phyloP scores from a whole-genome alignment of 2,329 filamentous ascomycete species.

The Fonsecaea monophora region DNA sequence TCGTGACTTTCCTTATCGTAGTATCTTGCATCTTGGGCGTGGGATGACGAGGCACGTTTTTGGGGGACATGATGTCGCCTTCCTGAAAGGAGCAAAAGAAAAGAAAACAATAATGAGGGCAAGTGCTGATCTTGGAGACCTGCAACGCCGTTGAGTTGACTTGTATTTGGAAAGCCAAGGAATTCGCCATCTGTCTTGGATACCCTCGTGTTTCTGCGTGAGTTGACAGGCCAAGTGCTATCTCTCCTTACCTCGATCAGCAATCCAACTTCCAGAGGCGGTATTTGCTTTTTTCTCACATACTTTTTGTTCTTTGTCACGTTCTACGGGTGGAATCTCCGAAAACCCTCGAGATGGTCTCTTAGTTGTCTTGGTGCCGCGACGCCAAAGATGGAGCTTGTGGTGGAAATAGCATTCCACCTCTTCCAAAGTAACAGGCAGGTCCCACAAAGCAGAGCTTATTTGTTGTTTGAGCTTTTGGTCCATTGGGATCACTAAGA shows the following conservation, averaged over 20 bases:
- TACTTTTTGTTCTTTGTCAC: background rate
- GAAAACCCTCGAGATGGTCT: background rate
- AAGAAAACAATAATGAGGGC: background rate
- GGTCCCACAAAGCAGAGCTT: background rate
- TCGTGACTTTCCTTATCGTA: background rate
- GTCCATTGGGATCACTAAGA: background rate
- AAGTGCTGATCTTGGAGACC: background rate
- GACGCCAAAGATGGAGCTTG: background rate
- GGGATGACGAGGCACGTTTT: background rate
- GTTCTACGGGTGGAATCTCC: background rate
- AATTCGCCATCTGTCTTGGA: background rate
- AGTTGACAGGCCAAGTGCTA: too few species aligned
- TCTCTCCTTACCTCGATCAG: background rate
- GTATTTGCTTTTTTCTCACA: background rate
- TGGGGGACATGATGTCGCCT: background rate
- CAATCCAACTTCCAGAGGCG: background rate
- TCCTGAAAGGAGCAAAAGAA: background rate
- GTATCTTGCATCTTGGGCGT: background rate
- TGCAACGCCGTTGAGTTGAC: background rate
- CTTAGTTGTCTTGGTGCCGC: background rate
- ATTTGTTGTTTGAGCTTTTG: background rate
- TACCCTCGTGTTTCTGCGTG: too few species aligned
- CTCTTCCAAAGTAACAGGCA: background rate
- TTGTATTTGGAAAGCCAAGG: background rate
- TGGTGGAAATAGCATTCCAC: background rate